Percentiles rank a stretch among this genome's conserved stretches.
Evolutionary conservation across 306 rosid genomes (phyloP).

Genomic region (Prunus davidiana): DNA sequence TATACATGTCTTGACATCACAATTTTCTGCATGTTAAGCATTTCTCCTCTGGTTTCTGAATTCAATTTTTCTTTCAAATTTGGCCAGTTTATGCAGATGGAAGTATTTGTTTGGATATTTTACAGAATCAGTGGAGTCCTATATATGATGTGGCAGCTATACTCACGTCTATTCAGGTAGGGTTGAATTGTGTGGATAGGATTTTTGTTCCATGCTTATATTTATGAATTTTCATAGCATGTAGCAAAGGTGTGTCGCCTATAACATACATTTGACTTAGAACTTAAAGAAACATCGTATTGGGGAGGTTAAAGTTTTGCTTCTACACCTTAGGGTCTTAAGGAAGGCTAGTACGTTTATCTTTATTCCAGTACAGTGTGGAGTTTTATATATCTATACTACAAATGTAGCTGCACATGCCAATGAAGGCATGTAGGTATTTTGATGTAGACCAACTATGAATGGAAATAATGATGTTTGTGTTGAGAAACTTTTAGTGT

Average conservation of each 20-base stretch:
- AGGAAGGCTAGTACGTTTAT: too few species aligned
- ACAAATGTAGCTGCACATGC: not conserved
- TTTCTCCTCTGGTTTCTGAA: conserved; percentile 4
- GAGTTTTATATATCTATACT: too few species aligned
- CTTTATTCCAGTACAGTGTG: too few species aligned
- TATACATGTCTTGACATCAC: not conserved
- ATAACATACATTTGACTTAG: not conserved
- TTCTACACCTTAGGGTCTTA: too few species aligned
- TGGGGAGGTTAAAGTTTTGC: not conserved
- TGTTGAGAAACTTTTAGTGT: not conserved
- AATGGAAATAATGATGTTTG: not conserved
- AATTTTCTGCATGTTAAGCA: not conserved
- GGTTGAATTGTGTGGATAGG: not conserved
- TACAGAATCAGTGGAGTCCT: conserved; percentile 98
- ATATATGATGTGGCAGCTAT: conserved; percentile 96
- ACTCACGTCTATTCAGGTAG: conserved; percentile 96
- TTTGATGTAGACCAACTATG: not conserved
- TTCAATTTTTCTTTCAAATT: conserved; percentile 11
- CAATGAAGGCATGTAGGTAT: too few species aligned
- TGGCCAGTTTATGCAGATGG: conserved; percentile 94
- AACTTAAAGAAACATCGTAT: not conserved
- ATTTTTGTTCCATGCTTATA: not conserved
- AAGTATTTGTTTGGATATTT: conserved; percentile 92
- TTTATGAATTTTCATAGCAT: not conserved
- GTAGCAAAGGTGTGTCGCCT: not conserved